phyloP scores from a whole-genome alignment of 106 monocot species.

The Narthecium ossifragum region DNA sequence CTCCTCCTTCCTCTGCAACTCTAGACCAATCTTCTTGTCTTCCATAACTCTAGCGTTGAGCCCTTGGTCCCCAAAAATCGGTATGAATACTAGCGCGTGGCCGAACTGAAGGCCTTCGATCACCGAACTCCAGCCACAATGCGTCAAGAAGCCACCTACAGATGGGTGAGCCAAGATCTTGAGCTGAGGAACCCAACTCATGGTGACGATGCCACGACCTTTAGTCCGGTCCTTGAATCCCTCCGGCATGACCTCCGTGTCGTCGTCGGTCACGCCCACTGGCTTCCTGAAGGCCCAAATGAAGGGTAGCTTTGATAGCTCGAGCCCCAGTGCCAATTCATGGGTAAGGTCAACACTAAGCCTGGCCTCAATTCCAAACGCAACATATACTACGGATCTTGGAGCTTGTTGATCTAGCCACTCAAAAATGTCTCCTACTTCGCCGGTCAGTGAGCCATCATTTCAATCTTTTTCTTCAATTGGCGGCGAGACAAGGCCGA shows the following conservation, averaged over 20 bases:
- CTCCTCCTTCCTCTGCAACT: conserved; percentile 10
- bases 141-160: conserved; percentile 28
- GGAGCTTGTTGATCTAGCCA: conserved; percentile 28
- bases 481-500: conserved; percentile 25
- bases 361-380: conserved; percentile 37
- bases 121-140: conserved; percentile 26
- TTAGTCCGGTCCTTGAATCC: conserved; percentile 26
- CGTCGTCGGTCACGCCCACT: neutral
- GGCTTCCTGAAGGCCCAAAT: conserved; percentile 30
- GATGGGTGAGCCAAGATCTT: conserved; percentile 22
- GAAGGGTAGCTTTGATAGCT: conserved; percentile 20
- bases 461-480: neutral
- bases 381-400: conserved; percentile 27
- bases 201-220: conserved; percentile 10
- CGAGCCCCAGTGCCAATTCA: conserved; percentile 38
- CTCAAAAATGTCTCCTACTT: neutral
- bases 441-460: no score
- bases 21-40: conserved; percentile 11
- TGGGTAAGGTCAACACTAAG: conserved; percentile 15
- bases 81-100: conserved; percentile 5
- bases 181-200: conserved; percentile 23
- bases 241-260: conserved; percentile 7
- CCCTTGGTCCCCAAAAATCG: conserved; percentile 18
- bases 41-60: conserved; percentile 6
- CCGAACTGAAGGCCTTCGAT: conserved; percentile 12